Evolutionary conservation across 2,329 filamentous ascomycete genomes (phyloP), one percentile per base, ranked within the genome.

Genomic region (Fusarium gaditjirri): DNA sequence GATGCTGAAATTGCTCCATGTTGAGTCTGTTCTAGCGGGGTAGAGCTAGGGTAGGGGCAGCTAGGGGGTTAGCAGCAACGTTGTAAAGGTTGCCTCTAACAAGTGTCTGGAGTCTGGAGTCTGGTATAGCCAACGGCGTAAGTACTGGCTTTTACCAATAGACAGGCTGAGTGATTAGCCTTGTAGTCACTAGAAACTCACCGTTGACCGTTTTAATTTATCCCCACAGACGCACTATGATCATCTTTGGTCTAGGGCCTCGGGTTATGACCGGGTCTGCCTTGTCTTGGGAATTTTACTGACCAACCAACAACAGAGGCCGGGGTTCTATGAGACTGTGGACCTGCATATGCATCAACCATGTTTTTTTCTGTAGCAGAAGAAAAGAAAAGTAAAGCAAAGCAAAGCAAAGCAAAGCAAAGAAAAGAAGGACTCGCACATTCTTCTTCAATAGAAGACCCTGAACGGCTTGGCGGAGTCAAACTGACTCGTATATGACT

Each of bases 341-440:
- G 63, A 66, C 56, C 63, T 60, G 52, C 44, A 66, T 46, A 66
- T 61, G 61, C 39, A 52, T 41, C 52, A 43, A 41, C 50, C 27
- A 44, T 38, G 61, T 53, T 46, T 4, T 36, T 25, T 31, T 63
- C 13, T 39, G 11, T 54, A 33, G 25, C 10, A 59, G 46, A 54
- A 41, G 35, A 53, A 42, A 16, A 36, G 23, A n/a, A n/a, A 46
- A 41, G 35, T 41, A 42, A 16, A 36, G 23, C 17, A 29, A 46
- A 46, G 33, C 61, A 63, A 41, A 35, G 56, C n/a, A n/a, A 54
- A 41, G 35, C 53, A 42, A 16, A 36, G 23, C 17, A 29, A 46
- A 46, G 33, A 63, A 63, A 41, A 35, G 56, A 43, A 62, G 21
- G 21, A n/a, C 23, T 29, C n/a, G 23, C 36, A 43, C 55, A 11